These are phyloP conservation scores for Apiosordaria backusii DNA, from an alignment of 495 filamentous ascomycete genomes.

Conservation along the genomic window DNA sequence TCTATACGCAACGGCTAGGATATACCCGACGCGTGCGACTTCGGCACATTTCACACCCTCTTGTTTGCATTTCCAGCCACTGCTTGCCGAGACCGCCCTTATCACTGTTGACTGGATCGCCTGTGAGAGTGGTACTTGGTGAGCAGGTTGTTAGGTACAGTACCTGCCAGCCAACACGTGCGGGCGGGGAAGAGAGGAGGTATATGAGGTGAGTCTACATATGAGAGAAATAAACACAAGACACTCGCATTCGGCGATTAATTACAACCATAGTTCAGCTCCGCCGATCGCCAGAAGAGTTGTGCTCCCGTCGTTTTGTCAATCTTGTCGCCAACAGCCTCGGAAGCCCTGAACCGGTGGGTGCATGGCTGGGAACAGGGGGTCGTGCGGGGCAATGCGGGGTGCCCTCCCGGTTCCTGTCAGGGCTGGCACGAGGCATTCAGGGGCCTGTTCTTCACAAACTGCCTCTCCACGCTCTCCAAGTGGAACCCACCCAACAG, in stretches of 20 bases:
- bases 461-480: too few relatives aligned
- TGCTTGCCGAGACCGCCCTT: background rate
- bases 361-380: background rate
- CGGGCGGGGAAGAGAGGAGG: too few relatives aligned
- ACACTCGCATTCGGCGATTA: background rate
- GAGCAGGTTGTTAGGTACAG: background rate
- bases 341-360: constrained; percentile 1
- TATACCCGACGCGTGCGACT: constrained; percentile 3
- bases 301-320: background rate
- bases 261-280: background rate
- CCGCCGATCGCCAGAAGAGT: background rate
- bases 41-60: constrained; percentile 13
- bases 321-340: background rate
- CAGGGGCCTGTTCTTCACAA: background rate
- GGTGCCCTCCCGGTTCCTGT: background rate
- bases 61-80: background rate
- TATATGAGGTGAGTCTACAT: too few relatives aligned
- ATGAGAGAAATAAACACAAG: background rate
- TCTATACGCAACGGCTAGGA: constrained; percentile 9
- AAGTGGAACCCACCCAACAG: too few relatives aligned
- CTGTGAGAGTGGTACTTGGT: background rate
- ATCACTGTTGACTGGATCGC: background rate
- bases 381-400: constrained; percentile 8
- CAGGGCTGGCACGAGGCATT: background rate
- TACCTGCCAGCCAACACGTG: background rate